Base-by-base conservation (phyloP, 106 monocot species). In the Dendrobium catenatum region DNA sequence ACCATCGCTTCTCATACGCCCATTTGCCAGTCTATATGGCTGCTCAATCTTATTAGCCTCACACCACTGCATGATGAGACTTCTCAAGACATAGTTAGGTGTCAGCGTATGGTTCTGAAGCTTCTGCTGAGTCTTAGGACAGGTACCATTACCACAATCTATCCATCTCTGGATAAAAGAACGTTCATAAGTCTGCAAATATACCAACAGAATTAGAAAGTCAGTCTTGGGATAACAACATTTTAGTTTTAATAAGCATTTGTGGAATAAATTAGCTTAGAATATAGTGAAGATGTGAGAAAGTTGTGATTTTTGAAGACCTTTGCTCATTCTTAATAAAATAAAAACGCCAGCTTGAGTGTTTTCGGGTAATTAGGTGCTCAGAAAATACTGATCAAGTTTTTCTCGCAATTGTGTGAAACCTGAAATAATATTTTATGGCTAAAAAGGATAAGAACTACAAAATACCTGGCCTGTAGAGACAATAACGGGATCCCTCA, bases 401-500 rank as follows among this genome's bases (percentile, higher is more conserved):
- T 37, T 37, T 37, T 37, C 37, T 37, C 37, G 3, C 37, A 37
- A 3, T 37, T 37, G 37, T 37, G 37, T 37, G 37, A 37, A 37
- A 37, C 37, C 37, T 37, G 37, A 37, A 37, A 37, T 37, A 37
- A 37, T 37, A 37, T 37, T 37, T 37, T 37, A 37, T 37, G 2
- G 37, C 37, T 37, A 37, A 19, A 78, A 29, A 26, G 3, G 10
- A 2, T 19, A 24, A 49, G 72, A 9, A 77, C 13, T 79, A 26
- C 51, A 33, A 37, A 55, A 61, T 78, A 93, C 93, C 90, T 93
- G 93, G 27, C 93, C 90, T 3, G 90, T 93, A 9, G 90, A 86
- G 20, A 93, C 90, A 78, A 90, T 93, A 72, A 88, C 90, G 61
- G 93, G 93, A 85, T 93, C 90, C 55, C 85, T 88, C 90, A 93